A percentile compares a stretch with the other conserved stretches of the same genome.
phyloP scores from a whole-genome alignment of 495 filamentous ascomycete species.

The Xeromyces bisporus region DNA sequence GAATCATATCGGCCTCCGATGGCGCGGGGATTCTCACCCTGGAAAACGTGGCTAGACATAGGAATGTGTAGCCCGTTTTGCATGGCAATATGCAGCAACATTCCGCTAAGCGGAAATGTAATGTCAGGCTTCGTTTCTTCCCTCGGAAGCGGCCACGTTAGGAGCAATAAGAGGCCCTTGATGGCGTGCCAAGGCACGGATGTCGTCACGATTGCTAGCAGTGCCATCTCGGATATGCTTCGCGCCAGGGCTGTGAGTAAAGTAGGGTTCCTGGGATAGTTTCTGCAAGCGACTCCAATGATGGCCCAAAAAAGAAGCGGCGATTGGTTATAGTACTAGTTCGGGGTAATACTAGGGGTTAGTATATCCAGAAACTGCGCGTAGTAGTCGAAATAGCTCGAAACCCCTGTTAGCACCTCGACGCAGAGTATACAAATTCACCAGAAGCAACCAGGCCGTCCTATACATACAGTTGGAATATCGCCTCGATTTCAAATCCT shows the following conservation, averaged over 20 bases:
- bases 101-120: conserved; percentile 24
- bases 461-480: conserved; percentile 20
- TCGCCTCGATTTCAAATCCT: conserved; percentile 20
- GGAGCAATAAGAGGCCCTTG: conserved; percentile 29
- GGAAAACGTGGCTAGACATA: conserved; percentile 29
- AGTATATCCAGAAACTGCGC: conserved; percentile 30
- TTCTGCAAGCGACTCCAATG: conserved; percentile 22
- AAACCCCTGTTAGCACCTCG: too few relatives aligned
- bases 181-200: conserved; percentile 29
- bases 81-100: conserved; percentile 31
- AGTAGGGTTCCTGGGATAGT: conserved; percentile 24
- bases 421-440: too few relatives aligned
- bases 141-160: conserved; percentile 35
- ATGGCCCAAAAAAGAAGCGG: conserved; percentile 36
- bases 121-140: conserved; percentile 24
- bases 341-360: conserved; percentile 19
- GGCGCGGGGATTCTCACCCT: conserved; percentile 16
- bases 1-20: conserved; percentile 19
- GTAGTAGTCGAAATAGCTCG: conserved; percentile 32
- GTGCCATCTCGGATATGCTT: conserved; percentile 28
- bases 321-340: conserved; percentile 26
- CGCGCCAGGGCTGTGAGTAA: conserved; percentile 21
- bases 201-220: conserved; percentile 20
- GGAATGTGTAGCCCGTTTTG: conserved; percentile 33
- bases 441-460: too few relatives aligned